A percentile compares a stretch with the other conserved stretches of the same genome.
These are phyloP conservation scores for Smithsoniella earleae DNA, from an alignment of 163 green algal species.

Conservation along the genomic window DNA sequence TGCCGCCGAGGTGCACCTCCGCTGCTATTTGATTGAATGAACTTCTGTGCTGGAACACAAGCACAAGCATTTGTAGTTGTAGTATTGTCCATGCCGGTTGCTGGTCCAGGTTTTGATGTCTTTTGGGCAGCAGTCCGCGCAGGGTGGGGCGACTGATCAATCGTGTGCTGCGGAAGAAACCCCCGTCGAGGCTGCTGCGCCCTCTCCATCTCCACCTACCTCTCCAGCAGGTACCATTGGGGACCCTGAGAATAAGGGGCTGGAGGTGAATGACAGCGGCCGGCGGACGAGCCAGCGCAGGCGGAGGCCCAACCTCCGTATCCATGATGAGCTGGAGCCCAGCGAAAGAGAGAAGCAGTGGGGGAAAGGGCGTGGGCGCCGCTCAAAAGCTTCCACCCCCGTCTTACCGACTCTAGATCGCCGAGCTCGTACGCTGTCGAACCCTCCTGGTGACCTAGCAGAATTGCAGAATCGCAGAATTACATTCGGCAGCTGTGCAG, in stretches of 20 bases:
- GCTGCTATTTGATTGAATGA: not conserved
- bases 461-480: not conserved
- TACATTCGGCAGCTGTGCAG: not conserved
- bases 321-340: conserved; percentile 16
- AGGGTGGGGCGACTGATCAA: not conserved
- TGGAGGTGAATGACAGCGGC: not conserved
- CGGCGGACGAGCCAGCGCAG: not conserved
- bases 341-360: conserved; percentile 22
- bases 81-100: not conserved
- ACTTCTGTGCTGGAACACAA: not conserved
- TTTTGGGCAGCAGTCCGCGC: not conserved
- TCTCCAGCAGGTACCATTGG: not conserved
- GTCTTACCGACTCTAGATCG: not conserved
- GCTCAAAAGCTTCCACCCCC: not conserved
- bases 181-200: not conserved
- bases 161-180: not conserved
- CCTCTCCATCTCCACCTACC: not conserved
- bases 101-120: conserved; percentile 3
- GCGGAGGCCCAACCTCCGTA: conserved; percentile 1
- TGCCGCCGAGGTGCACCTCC: conserved; percentile 2
- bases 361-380: conserved; percentile 7
- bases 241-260: not conserved
- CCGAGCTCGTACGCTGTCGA: not conserved
- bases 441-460: not conserved
- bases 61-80: not conserved